Evolutionary conservation across 352 stramenopile species (phyloP).

Genomic region (Globisporangium middletonii): DNA sequence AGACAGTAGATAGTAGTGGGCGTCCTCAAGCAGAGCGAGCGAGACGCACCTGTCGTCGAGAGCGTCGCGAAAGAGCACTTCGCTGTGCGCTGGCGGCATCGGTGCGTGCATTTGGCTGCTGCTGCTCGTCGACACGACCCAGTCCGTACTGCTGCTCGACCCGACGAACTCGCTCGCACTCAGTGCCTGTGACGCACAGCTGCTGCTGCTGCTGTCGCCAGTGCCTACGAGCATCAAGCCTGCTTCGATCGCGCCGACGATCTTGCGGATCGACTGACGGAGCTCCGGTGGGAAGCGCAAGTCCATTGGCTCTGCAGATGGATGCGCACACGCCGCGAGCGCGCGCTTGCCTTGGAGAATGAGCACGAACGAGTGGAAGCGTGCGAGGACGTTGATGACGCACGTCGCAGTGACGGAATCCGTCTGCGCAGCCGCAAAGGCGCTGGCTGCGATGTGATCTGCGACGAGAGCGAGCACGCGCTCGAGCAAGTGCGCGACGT

Average conservation of each 20-base stretch:
- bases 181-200: neutral
- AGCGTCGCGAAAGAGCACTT: constrained; percentile 7
- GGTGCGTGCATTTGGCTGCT: constrained; percentile 6
- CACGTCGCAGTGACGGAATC: constrained; percentile 19
- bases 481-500: constrained; percentile 25
- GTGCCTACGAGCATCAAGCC: constrained; percentile 20
- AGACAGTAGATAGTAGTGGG: neutral
- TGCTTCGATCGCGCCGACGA: constrained; percentile 36
- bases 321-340: constrained; percentile 35
- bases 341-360: constrained; percentile 44
- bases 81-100: neutral
- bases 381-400: constrained; percentile 31
- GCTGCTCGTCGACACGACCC: constrained; percentile 1
- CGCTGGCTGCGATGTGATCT: constrained; percentile 15
- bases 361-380: constrained; percentile 58
- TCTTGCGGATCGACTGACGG: constrained; percentile 41
- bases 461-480: constrained; percentile 41
- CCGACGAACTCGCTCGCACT: neutral
- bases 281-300: constrained; percentile 53
- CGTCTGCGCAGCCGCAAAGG: constrained; percentile 6
- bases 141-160: constrained; percentile 5
- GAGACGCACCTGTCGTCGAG: constrained; percentile 40
- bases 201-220: constrained; percentile 3
- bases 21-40: neutral
- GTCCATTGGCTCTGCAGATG: constrained; percentile 53